Percentiles rank a stretch among this genome's conserved stretches.
phyloP scores from a whole-genome alignment of 163 green algal genomes.

The Prototheca stagnorum region DNA sequence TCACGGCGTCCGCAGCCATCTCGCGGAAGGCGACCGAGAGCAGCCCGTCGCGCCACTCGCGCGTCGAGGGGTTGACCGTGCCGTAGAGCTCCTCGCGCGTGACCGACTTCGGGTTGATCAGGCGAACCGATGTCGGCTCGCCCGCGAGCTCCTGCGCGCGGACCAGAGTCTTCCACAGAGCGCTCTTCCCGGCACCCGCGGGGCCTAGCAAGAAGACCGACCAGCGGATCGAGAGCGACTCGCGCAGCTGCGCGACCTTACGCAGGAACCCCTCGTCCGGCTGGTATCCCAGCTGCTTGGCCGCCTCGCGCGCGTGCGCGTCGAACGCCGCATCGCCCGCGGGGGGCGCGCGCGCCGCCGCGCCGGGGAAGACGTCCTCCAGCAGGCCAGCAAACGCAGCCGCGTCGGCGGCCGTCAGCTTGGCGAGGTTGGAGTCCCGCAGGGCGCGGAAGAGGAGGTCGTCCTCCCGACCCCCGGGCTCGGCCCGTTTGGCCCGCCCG shows the following conservation, averaged over 20 bases:
- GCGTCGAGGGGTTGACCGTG: constrained; percentile 70
- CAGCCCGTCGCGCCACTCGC: constrained; percentile 88
- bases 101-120: constrained; percentile 88
- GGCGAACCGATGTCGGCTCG: constrained; percentile 62
- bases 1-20: constrained; percentile 68
- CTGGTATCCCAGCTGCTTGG: constrained; percentile 66
- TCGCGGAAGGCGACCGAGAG: constrained; percentile 68
- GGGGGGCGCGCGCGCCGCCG: constrained; percentile 63
- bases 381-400: constrained; percentile 83
- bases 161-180: constrained; percentile 78
- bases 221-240: constrained; percentile 84
- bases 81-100: constrained; percentile 90
- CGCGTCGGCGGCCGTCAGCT: constrained; percentile 79
- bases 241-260: constrained; percentile 72
- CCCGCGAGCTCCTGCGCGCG: constrained; percentile 58
- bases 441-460: constrained; percentile 74
- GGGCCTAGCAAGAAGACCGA: constrained; percentile 85
- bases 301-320: constrained; percentile 35
- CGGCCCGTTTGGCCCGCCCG: constrained; percentile 72
- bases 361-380: constrained; percentile 85
- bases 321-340: constrained; percentile 68
- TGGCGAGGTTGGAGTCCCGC: constrained; percentile 91
- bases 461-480: constrained; percentile 70
- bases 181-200: constrained; percentile 71
- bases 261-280: constrained; percentile 73